Conservation (phyloP, 2,329 filamentous ascomycete species). For the Grosmannia huntii region DNA sequence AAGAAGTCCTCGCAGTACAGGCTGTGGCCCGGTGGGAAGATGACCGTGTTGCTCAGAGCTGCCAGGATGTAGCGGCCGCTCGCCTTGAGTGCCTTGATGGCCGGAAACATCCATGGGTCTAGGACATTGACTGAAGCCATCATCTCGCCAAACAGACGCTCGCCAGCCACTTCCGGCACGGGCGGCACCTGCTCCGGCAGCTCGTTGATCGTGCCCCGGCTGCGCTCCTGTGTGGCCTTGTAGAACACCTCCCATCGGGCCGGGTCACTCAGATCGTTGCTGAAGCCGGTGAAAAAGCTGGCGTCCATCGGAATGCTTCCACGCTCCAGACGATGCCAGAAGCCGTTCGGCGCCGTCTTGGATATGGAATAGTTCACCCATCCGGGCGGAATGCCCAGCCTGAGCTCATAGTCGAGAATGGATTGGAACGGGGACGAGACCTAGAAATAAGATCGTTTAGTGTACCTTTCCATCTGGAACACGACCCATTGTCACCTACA, state of each 20-base stretch:
- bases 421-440: conserved; percentile 85
- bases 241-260: conserved; percentile 59
- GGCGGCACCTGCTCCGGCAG: conserved; percentile 37
- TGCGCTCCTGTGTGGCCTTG: conserved; percentile 18
- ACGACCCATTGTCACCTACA: conserved; percentile 45
- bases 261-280: conserved; percentile 54
- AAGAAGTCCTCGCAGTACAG: conserved; percentile 43
- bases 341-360: conserved; percentile 60
- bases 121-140: conserved; percentile 58
- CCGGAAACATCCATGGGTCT: conserved; percentile 83
- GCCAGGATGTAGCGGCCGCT: conserved; percentile 59
- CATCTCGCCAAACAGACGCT: conserved; percentile 81
- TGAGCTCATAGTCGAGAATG: conserved; percentile 79
- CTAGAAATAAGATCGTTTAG: conserved; percentile 29
- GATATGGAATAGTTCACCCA: conserved; percentile 91
- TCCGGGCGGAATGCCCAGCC: conserved; percentile 64
- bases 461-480: background rate
- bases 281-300: conserved; percentile 65
- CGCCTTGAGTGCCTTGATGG: conserved; percentile 53
- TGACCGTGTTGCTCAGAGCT: conserved; percentile 80
- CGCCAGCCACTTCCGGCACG: conserved; percentile 61
- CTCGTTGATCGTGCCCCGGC: conserved; percentile 3
- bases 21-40: conserved; percentile 64
- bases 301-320: conserved; percentile 67
- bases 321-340: conserved; percentile 80